These are phyloP conservation scores for Penicillium olsonii DNA, from an alignment of 2,329 filamentous ascomycete species.

Conservation along the genomic window DNA sequence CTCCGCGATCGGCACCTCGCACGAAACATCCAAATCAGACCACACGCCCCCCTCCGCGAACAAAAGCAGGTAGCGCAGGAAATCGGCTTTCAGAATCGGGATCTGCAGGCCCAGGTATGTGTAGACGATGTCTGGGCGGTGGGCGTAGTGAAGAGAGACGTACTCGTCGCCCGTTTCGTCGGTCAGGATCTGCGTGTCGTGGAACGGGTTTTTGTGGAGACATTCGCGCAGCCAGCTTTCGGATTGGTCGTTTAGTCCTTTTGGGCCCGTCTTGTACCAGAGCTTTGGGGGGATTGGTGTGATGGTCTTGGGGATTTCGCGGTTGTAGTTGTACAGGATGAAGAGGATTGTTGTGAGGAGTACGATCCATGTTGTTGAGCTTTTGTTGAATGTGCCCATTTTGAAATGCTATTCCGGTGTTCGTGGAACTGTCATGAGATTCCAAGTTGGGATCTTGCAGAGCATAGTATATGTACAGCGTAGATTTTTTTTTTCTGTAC, in stretches of 20 bases:
- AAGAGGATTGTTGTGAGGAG: conserved; percentile 7
- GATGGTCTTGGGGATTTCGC: not conserved
- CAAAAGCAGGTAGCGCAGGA: conserved; percentile 7
- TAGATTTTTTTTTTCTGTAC: not conserved
- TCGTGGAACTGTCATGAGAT: not conserved
- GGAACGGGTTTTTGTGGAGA: conserved; percentile 5
- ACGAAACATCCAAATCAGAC: conserved; percentile 9
- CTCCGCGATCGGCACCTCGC: conserved; percentile 4
- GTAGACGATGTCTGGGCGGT: conserved; percentile 5
- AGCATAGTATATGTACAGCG: not conserved
- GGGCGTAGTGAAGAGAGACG: not conserved
- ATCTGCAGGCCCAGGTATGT: conserved; percentile 1
- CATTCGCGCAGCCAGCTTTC: conserved; percentile 3
- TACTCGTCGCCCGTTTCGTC: conserved; percentile 4
- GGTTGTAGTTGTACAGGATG: conserved; percentile 1
- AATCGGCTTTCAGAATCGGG: conserved; percentile 7
- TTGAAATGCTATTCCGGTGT: not conserved
- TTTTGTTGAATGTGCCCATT: not conserved
- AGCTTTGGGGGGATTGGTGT: conserved; percentile 2
- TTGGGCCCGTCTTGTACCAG: conserved; percentile 8
- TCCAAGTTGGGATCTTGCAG: too few relatives aligned
- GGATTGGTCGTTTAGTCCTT: conserved; percentile 3
- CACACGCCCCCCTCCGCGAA: conserved; percentile 1
- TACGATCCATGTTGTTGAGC: conserved; percentile 1
- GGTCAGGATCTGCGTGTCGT: conserved; percentile 6